Conservation (phyloP, 2,329 filamentous ascomycete species). For the Ceratocystis lukuohia region DNA sequence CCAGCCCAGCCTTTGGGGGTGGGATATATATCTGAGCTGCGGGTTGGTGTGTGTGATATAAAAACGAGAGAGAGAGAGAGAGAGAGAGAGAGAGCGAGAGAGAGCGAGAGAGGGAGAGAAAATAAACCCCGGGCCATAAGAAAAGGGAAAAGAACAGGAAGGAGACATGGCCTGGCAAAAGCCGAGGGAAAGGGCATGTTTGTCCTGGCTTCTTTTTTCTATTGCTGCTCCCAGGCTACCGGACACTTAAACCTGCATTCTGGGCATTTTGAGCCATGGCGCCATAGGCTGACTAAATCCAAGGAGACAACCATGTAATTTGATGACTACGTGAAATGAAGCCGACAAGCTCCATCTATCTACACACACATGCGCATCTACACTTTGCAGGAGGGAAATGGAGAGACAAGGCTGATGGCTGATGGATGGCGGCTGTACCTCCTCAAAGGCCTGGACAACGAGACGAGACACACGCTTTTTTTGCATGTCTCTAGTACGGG, state of each 20-base stretch:
- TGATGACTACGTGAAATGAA: too few relatives aligned
- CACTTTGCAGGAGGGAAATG: too few relatives aligned
- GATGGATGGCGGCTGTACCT: too few relatives aligned
- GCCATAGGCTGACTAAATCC: constrained; percentile 11
- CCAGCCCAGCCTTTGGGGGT: too few relatives aligned
- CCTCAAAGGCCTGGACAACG: too few relatives aligned
- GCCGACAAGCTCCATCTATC: too few relatives aligned
- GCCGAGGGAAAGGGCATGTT: not conserved
- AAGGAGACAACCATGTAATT: not conserved
- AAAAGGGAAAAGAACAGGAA: constrained; percentile 6
- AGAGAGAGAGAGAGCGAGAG: not conserved
- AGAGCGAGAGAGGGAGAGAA: not conserved
- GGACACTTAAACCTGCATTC: constrained; percentile 19
- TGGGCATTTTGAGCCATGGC: constrained; percentile 19
- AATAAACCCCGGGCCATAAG: not conserved
- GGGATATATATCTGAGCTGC: too few relatives aligned
- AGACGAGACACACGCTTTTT: too few relatives aligned
- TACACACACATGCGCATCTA: too few relatives aligned
- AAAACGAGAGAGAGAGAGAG: not conserved
- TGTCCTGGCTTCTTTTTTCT: not conserved
- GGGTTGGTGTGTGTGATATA: not conserved
- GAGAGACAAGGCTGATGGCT: too few relatives aligned
- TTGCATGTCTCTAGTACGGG: too few relatives aligned
- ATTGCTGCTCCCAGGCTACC: constrained; percentile 12
- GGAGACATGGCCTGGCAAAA: not conserved